A percentile compares a stretch with the other conserved stretches of the same genome.
Conservation (phyloP, 352 stramenopile species). For the Phytophthora syringae region DNA sequence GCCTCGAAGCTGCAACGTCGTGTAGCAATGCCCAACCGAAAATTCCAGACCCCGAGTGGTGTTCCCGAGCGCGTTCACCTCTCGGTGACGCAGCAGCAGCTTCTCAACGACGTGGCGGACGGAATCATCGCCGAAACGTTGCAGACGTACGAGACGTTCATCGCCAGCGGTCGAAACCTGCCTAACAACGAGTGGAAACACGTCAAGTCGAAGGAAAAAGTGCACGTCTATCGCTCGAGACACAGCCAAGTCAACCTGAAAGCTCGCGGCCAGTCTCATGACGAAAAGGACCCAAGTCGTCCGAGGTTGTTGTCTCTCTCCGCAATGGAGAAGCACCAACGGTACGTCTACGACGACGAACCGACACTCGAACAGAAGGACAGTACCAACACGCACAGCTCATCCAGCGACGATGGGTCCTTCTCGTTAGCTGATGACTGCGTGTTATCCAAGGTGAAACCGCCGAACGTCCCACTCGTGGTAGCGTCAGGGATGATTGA, state of each 20-base stretch:
- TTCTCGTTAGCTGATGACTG: constrained; percentile 33
- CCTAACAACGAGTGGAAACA: constrained; percentile 57
- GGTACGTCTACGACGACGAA: constrained; percentile 32
- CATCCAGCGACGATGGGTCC: constrained; percentile 38
- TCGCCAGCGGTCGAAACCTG: constrained; percentile 44
- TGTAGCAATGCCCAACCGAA: constrained; percentile 28
- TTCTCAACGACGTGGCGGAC: constrained; percentile 54
- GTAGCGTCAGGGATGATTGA: constrained; percentile 39
- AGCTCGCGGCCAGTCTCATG: constrained; percentile 4
- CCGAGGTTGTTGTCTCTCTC: constrained; percentile 49
- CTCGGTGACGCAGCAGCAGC: constrained; percentile 36
- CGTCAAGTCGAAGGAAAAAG: constrained; percentile 55
- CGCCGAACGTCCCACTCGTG: constrained; percentile 36
- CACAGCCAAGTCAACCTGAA: constrained; percentile 24
- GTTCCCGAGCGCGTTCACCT: constrained; percentile 30
- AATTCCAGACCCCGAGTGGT: constrained; percentile 7
- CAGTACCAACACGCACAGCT: constrained; percentile 41
- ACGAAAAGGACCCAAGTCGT: constrained; percentile 45
- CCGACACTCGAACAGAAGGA: constrained; percentile 14
- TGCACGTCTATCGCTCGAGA: constrained; percentile 65
- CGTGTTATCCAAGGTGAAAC: constrained; percentile 30
- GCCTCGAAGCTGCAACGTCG: constrained; percentile 2
- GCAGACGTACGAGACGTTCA: constrained; percentile 57
- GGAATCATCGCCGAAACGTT: constrained; percentile 65
- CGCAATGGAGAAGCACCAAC: constrained; percentile 38